These are phyloP conservation scores for Myxozyma neotropica DNA, from an alignment of 805 yeast species.

Conservation along the genomic window DNA sequence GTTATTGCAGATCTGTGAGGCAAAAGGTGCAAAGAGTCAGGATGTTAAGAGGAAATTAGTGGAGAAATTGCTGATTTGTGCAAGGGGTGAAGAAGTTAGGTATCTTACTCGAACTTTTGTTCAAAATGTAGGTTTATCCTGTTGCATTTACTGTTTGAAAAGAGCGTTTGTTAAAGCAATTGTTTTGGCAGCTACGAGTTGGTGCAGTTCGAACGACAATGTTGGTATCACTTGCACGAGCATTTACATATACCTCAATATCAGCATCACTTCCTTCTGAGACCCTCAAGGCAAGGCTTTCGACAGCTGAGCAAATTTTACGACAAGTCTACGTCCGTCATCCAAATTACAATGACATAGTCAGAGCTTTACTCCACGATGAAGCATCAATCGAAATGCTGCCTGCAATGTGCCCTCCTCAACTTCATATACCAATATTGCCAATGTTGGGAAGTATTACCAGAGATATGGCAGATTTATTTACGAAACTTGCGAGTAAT, in stretches of 20 bases:
- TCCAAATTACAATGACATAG: conserved; percentile 33
- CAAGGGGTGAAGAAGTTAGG: conserved; percentile 36
- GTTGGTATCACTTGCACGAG: conserved; percentile 35
- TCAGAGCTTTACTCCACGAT: conserved; percentile 13
- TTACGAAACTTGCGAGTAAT: conserved; percentile 8
- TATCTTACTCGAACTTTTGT: conserved; percentile 35
- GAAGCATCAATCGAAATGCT: conserved; percentile 13
- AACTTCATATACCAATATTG: conserved; percentile 33
- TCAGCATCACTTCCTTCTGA: neutral
- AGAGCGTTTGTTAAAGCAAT: neutral
- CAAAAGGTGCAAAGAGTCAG: conserved; percentile 33
- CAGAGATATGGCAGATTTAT: conserved; percentile 34
- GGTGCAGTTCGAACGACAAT: conserved; percentile 37
- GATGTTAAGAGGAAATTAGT: conserved; percentile 30
- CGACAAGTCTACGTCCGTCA: conserved; percentile 35
- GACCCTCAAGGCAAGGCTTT: conserved; percentile 8
- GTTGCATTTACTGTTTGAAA: neutral
- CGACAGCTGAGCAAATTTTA: conserved; percentile 27
- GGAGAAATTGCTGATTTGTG: conserved; percentile 30
- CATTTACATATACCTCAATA: conserved; percentile 21
- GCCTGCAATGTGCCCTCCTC: conserved; percentile 26
- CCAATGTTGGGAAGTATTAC: conserved; percentile 39
- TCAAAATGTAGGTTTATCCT: conserved; percentile 25
- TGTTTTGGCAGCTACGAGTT: conserved; percentile 23
- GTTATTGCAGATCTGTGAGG: conserved; percentile 32